phyloP scores from a whole-genome alignment of 805 yeast genomes.

The Yueomyces sp. region DNA sequence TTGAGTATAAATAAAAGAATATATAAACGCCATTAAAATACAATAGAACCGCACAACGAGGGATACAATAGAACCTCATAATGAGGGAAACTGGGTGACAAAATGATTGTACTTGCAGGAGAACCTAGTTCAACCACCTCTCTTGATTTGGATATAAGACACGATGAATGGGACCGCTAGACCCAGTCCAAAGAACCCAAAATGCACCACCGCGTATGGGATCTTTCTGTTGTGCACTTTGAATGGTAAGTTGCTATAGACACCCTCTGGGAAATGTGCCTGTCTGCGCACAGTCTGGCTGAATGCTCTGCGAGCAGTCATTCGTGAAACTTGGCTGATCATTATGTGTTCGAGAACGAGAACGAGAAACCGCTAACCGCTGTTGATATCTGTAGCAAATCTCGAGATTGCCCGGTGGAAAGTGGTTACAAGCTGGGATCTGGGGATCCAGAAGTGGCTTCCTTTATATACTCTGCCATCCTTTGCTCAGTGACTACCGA shows the following conservation, averaged over 20 bases:
- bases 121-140: constrained; percentile 40
- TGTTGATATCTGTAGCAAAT: no score
- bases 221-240: constrained; percentile 85
- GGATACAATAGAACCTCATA: no score
- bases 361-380: neutral
- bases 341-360: neutral
- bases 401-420: no score
- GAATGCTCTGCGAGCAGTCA: constrained; percentile 34
- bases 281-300: constrained; percentile 38
- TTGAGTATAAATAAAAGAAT: no score
- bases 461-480: no score
- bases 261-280: constrained; percentile 64
- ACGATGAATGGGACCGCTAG: constrained; percentile 69
- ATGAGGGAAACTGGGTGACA: no score
- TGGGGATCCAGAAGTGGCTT: no score
- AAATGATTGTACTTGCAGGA: no score
- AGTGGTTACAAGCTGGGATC: no score
- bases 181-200: constrained; percentile 63
- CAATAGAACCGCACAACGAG: no score
- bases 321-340: constrained; percentile 18
- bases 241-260: constrained; percentile 88
- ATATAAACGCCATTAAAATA: no score
- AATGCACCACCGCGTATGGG: constrained; percentile 74
- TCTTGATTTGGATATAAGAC: constrained; percentile 70
- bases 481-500: no score